Percentiles rank a stretch among this genome's conserved stretches.
These are phyloP conservation scores for Fusarium sulawesiense DNA, from an alignment of 2,329 filamentous ascomycete species.

Conservation along the genomic window DNA sequence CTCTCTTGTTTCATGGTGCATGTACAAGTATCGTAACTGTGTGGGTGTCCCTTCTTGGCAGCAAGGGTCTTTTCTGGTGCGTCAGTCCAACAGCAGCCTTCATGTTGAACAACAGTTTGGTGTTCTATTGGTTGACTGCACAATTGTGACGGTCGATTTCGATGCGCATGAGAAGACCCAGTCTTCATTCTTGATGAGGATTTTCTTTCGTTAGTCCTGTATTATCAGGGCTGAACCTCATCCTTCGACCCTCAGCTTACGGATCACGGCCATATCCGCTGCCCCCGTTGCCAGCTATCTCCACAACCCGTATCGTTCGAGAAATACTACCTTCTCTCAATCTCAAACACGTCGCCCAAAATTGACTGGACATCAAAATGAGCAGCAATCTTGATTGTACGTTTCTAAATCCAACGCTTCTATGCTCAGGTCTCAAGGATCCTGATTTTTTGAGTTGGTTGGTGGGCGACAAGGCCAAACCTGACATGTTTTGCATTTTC, in stretches of 20 bases:
- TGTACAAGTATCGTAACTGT: conserved; percentile 5
- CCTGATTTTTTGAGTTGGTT: background rate
- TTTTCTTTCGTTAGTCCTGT: conserved; percentile 29
- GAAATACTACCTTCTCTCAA: background rate
- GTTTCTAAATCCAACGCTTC: background rate
- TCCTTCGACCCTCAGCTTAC: conserved; percentile 6
- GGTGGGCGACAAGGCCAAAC: background rate
- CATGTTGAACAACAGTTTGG: background rate
- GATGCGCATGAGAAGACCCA: conserved; percentile 17
- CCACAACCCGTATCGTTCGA: background rate
- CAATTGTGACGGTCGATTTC: conserved; percentile 12
- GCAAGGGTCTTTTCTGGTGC: conserved; percentile 24
- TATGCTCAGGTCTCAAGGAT: background rate
- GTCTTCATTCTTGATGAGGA: conserved; percentile 1
- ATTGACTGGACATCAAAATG: background rate
- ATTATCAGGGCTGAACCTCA: conserved; percentile 33
- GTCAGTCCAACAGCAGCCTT: conserved; percentile 11
- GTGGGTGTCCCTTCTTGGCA: conserved; percentile 36
- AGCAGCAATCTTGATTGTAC: background rate
- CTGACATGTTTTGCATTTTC: conserved; percentile 21
- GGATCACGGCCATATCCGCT: conserved; percentile 13
- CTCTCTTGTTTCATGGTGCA: background rate
- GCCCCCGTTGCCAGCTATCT: conserved; percentile 6
- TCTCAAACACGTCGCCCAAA: background rate
- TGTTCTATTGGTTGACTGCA: conserved; percentile 25